Conservation (phyloP, 2,329 filamentous ascomycete species). For the Plenodomus lindquistii region DNA sequence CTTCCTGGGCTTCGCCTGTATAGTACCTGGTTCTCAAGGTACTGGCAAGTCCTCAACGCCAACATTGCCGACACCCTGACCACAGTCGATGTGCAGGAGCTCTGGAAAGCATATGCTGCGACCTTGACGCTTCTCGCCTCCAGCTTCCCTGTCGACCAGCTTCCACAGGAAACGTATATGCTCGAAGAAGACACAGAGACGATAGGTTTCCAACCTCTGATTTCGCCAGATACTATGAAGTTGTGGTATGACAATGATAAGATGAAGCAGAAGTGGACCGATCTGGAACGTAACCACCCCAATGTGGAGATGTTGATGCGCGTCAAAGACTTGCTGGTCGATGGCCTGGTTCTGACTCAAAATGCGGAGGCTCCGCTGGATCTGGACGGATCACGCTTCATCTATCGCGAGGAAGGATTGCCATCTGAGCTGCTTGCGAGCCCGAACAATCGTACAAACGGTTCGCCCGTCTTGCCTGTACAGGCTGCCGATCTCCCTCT, state of each 20-base stretch:
- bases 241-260: conserved; percentile 56
- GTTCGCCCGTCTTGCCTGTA: conserved; percentile 44
- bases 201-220: conserved; percentile 66
- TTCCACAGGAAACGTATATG: conserved; percentile 64
- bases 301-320: conserved; percentile 70
- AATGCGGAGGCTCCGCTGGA: conserved; percentile 54
- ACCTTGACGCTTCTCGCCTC: conserved; percentile 63
- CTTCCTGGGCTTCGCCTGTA: conserved; percentile 69
- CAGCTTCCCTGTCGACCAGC: conserved; percentile 60
- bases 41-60: conserved; percentile 58
- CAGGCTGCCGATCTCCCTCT: conserved; percentile 46
- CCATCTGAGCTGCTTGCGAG: conserved; percentile 56
- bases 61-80: conserved; percentile 58
- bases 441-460: conserved; percentile 45
- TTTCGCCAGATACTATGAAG: conserved; percentile 53
- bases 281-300: conserved; percentile 59
- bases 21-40: conserved; percentile 67
- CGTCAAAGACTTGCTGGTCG: conserved; percentile 64
- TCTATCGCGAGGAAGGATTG: conserved; percentile 58
- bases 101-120: conserved; percentile 69
- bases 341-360: conserved; percentile 62
- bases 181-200: conserved; percentile 70
- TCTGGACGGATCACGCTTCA: conserved; percentile 55
- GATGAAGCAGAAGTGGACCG: conserved; percentile 58
- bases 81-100: conserved; percentile 61